phyloP scores from a whole-genome alignment of 805 yeast species.

The Starmera amethionina region DNA sequence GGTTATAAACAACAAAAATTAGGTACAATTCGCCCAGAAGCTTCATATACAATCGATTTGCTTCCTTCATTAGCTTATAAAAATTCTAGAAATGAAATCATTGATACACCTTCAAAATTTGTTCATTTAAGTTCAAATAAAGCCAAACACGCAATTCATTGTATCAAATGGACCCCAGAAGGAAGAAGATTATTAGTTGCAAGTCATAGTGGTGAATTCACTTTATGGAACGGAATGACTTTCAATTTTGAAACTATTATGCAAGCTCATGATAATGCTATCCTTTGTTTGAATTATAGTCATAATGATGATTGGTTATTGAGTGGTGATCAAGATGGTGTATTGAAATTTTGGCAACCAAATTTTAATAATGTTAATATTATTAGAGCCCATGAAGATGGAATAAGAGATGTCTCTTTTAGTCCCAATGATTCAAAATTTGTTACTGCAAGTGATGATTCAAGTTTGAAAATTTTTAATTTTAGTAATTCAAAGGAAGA shows the following conservation, averaged over 20 bases:
- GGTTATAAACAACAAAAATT: conserved; percentile 30
- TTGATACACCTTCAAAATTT: conserved; percentile 70
- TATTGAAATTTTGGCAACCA: conserved; percentile 94
- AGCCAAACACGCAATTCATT: conserved; percentile 81
- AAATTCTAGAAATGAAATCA: conserved; percentile 21
- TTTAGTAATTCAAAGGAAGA: conserved; percentile 85
- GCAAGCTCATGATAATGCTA: conserved; percentile 96
- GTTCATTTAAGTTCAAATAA: conserved; percentile 88
- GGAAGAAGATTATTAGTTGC: conserved; percentile 87
- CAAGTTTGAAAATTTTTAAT: conserved; percentile 86
- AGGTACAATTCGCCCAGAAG: conserved; percentile 58
- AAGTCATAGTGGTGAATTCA: conserved; percentile 89
- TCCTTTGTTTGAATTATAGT: conserved; percentile 69
- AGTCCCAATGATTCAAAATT: conserved; percentile 87
- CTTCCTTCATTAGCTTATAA: conserved; percentile 58
- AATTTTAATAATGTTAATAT: conserved; percentile 93
- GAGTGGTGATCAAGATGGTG: conserved; percentile 90
- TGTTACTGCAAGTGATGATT: conserved; percentile 92
- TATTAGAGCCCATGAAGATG: conserved; percentile 65
- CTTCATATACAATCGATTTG: conserved; percentile 51
- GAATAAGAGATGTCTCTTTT: conserved; percentile 79
- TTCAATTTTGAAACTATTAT: conserved; percentile 94
- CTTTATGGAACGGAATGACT: conserved; percentile 93
- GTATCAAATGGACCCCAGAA: conserved; percentile 95
- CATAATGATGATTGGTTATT: conserved; percentile 92